Base-by-base conservation (phyloP, 331 rosid genomes). In the Acacia pycnantha region DNA sequence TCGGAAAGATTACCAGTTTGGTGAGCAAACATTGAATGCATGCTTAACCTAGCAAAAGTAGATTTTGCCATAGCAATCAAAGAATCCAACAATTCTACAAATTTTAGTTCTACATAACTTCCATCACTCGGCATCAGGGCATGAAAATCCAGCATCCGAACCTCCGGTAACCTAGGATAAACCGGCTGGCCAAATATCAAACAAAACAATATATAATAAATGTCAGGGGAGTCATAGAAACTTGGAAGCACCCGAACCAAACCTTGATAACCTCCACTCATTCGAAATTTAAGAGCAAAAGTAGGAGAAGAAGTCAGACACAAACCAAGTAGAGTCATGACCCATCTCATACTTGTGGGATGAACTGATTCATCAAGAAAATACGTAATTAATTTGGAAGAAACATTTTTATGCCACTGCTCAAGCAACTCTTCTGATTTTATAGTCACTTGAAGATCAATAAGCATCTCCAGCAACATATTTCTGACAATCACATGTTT, bases 271-370 rank as follows among this genome's bases (percentile, higher is more conserved):
- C 99, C 97, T 81, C 99, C 99, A 83, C 98, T 93, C 0, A 94
- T 85, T 53, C 99, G 99, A 84, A 97, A 97, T 85, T 97, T 97
- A 74, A 94, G 89, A 6, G 94, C 87, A 88, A 97, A 97, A 43
- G 99, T 97, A 12, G 98, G 97, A 70, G 99, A 96, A 48, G 98
- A 94, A 78, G 94, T 89, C 66, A 97, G 90, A 90, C 99, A 97
- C 59, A 97, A 94, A 69, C 99, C 99, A 87, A 97, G 99, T 70
- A 97, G 91, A 81, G 99, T 97, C 98, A 97, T 97, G 85, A 97
- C 86, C 99, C 99, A 97, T 88, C 99, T 94, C 98, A 97, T 97
- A 87, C 99, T 97, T 43, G 98, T 88, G 66, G 99, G 98, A 85
- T 97, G 99, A 80, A 91, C 97, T 53, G 94, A 94, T 89, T 97